Evolutionary conservation across 257 asterid species (phyloP), one percentile per base, ranked within the genome.

Genomic region (Nicotiana tabacum): DNA sequence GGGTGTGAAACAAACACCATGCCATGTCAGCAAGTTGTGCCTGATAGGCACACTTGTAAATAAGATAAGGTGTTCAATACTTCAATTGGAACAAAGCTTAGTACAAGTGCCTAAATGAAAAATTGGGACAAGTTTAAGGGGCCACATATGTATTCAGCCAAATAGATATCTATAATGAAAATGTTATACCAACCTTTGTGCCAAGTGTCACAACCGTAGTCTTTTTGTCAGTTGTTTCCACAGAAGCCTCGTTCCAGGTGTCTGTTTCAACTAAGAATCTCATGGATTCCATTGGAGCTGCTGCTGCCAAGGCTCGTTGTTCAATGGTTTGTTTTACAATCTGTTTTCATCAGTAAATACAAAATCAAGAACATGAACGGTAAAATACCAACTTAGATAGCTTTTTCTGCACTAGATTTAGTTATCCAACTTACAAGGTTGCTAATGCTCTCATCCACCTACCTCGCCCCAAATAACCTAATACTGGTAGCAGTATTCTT

Each of bases 271-370:
- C 83, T 57, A 90, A 86, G 86, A 96, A 96, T 85, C 98, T 91
- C 81, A 88, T 9, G 1, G 98, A 94, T 46, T 94, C 97, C 92
- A 87, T 32, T 9, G 97, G 97, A 85, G 97, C 91, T 81, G 98
- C 98, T 76, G 92, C 95, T 87, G 83, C 90, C 84, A 93, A 82
- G 74, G 92, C 99, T 82, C 90, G 95, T 86, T 92, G 90, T 86
- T 91, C 97, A 21, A 77, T 84, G 77, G 94, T 90, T 86, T 62
- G 86, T 74, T 61, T 81, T 57, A 77, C 77, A 33, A 77, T 53
- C 98, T 94, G 88, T 68, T 77, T 86, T 61, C 48, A 83, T 39
- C 18, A 32, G 83, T 81, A 30, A 30, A 66, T 81, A 10, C 61
- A 53, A 81, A 66, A n/a, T 66, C 43, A 33, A 48, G 21, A 66